Evolutionary conservation across 108 stramenopile genomes (phyloP).

Genomic region (Epipyxis sp.): DNA sequence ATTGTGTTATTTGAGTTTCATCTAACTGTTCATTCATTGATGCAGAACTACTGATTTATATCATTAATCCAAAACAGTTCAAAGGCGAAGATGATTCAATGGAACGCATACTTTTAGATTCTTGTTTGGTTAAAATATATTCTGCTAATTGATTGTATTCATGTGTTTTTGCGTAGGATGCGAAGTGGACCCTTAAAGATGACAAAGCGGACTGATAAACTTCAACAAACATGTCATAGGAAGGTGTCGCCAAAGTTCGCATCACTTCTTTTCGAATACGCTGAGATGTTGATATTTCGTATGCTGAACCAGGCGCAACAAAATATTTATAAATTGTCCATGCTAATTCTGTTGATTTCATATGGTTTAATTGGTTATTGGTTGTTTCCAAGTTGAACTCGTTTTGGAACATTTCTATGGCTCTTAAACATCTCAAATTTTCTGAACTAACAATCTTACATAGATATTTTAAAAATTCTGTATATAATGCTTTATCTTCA

Average conservation of each 20-base stretch:
- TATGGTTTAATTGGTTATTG: neutral
- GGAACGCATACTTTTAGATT: too few species aligned
- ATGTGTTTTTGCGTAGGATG: neutral
- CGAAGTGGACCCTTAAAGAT: neutral
- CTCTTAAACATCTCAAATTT: neutral
- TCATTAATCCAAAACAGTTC: too few species aligned
- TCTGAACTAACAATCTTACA: neutral
- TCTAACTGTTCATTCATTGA: too few species aligned
- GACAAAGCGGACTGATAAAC: neutral
- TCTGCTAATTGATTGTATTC: neutral
- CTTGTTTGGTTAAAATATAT: too few species aligned
- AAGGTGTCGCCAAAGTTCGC: neutral
- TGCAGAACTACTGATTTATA: too few species aligned
- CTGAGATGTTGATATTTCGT: neutral
- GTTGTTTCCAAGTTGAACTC: neutral
- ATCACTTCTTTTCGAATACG: neutral
- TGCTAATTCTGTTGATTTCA: neutral
- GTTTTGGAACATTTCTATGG: neutral
- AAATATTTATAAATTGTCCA: neutral
- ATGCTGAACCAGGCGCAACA: neutral
- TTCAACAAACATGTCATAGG: neutral
- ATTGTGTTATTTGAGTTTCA: too few species aligned
- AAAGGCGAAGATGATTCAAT: too few species aligned
- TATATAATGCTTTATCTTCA: neutral
- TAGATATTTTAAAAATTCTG: slow-evolving; percentile 1